Evolutionary conservation across 352 stramenopile genomes (phyloP).

Genomic region (Thraustochytrium sp.): DNA sequence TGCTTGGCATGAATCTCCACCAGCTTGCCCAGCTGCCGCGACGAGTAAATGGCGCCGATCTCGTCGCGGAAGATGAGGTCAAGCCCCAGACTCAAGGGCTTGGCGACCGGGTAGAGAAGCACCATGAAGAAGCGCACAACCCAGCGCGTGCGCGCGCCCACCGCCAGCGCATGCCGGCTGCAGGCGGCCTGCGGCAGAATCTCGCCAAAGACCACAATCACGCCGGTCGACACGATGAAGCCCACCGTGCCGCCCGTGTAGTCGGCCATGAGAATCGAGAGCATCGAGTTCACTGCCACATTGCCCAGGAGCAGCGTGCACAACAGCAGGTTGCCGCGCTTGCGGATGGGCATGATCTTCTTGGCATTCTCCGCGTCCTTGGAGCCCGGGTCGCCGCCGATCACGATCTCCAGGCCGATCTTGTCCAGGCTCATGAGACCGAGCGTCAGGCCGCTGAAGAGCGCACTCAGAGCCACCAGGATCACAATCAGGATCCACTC

Average conservation of each 20-base stretch:
- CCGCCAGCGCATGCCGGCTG: slow-evolving; percentile 80
- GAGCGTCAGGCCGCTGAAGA: slow-evolving; percentile 88
- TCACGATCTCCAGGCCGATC: slow-evolving; percentile 92
- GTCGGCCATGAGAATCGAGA: slow-evolving; percentile 94
- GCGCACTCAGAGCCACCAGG: slow-evolving; percentile 71
- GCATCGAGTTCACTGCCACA: slow-evolving; percentile 88
- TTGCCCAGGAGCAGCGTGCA: slow-evolving; percentile 95
- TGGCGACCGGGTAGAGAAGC: slow-evolving; percentile 86
- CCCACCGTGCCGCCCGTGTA: slow-evolving; percentile 66
- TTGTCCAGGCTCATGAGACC: slow-evolving; percentile 94
- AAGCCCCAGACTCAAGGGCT: slow-evolving; percentile 82
- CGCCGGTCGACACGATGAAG: slow-evolving; percentile 85
- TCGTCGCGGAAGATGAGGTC: slow-evolving; percentile 85
- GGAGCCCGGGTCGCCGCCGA: slow-evolving; percentile 46
- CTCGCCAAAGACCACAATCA: slow-evolving; percentile 86
- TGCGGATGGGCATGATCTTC: slow-evolving; percentile 77
- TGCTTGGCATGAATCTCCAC: slow-evolving; percentile 91
- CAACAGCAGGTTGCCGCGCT: slow-evolving; percentile 91
- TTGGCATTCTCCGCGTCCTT: slow-evolving; percentile 64
- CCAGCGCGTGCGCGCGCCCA: slow-evolving; percentile 65
- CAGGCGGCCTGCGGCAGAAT: slow-evolving; percentile 84
- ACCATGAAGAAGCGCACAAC: slow-evolving; percentile 85
- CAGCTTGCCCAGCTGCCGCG: slow-evolving; percentile 83
- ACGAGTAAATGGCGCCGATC: slow-evolving; percentile 84
- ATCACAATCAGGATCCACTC: slow-evolving; percentile 59